phyloP scores from a whole-genome alignment of 441 rosid genomes.

The Adansonia madagascariensis region DNA sequence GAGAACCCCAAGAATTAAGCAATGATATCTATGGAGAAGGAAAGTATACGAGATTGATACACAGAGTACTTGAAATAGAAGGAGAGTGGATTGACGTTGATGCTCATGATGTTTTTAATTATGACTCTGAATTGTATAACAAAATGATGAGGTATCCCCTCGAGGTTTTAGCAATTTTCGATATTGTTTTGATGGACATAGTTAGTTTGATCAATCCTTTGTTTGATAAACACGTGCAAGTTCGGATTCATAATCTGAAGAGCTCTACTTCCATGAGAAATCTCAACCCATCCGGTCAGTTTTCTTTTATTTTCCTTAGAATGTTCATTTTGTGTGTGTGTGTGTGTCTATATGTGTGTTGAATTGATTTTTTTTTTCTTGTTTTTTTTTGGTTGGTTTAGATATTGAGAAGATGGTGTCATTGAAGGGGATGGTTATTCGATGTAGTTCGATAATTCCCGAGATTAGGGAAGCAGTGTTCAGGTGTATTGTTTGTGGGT shows the following conservation, averaged over 20 bases:
- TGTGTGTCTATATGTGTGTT: background rate
- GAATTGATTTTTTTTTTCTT: conserved; percentile 23
- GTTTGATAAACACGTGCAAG: conserved; percentile 91
- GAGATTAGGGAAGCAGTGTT: conserved; percentile 96
- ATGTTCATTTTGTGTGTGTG: background rate
- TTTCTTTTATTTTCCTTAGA: background rate
- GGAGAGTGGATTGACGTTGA: conserved; percentile 93
- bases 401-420: conserved; percentile 98
- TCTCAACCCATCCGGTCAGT: conserved; percentile 89
- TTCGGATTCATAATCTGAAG: conserved; percentile 76
- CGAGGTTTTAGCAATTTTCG: conserved; percentile 90
- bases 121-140: conserved; percentile 77
- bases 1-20: conserved; percentile 20
- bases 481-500: conserved; percentile 90
- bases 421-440: conserved; percentile 88
- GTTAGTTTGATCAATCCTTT: conserved; percentile 69
- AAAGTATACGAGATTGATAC: conserved; percentile 76
- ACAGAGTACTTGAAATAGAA: conserved; percentile 77
- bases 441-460: conserved; percentile 92
- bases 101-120: conserved; percentile 78
- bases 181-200: conserved; percentile 91
- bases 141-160: conserved; percentile 94
- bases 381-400: conserved; percentile 32
- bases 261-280: conserved; percentile 79
- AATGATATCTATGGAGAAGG: conserved; percentile 68